Percentiles rank a stretch among this genome's conserved stretches.
Evolutionary conservation across 208 protist genomes (phyloP).

Genomic region (Trypanosoma lewisi): DNA sequence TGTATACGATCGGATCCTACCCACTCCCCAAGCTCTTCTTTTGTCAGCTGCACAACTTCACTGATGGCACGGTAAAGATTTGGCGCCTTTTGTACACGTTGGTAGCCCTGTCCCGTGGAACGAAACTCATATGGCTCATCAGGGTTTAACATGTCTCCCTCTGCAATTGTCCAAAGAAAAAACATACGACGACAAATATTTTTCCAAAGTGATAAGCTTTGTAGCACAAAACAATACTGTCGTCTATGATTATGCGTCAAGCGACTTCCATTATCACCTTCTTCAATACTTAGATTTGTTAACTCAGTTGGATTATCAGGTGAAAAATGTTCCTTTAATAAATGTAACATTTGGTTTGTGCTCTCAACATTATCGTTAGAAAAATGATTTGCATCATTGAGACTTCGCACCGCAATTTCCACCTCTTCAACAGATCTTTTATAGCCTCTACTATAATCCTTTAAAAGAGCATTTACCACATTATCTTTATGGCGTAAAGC

Average conservation of each 20-base stretch:
- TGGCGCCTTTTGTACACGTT: constrained; percentile 93
- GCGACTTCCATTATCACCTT: constrained; percentile 86
- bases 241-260: constrained; percentile 93
- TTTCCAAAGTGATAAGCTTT: constrained; percentile 96
- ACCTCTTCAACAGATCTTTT: constrained; percentile 46
- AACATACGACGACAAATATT: constrained; percentile 90
- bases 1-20: constrained; percentile 94
- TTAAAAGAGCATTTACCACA: constrained; percentile 63
- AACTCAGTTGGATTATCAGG: constrained; percentile 35
- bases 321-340: constrained; percentile 79
- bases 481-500: constrained; percentile 86
- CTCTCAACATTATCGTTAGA: constrained; percentile 85
- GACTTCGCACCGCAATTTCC: constrained; percentile 77
- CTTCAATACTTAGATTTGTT: constrained; percentile 76
- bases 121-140: constrained; percentile 84
- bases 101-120: constrained; percentile 93
- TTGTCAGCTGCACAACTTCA: constrained; percentile 80
- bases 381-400: constrained; percentile 92
- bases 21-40: constrained; percentile 88
- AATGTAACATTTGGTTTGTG: constrained; percentile 61
- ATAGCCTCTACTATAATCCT: constrained; percentile 46
- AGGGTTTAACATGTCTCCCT: constrained; percentile 91
- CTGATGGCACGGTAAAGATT: constrained; percentile 84
- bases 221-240: constrained; percentile 96
- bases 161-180: constrained; percentile 91